Evolutionary conservation across 2,329 filamentous ascomycete species (phyloP), one percentile per base, ranked within the genome.

Genomic region (Trichothecium sympodiale): DNA sequence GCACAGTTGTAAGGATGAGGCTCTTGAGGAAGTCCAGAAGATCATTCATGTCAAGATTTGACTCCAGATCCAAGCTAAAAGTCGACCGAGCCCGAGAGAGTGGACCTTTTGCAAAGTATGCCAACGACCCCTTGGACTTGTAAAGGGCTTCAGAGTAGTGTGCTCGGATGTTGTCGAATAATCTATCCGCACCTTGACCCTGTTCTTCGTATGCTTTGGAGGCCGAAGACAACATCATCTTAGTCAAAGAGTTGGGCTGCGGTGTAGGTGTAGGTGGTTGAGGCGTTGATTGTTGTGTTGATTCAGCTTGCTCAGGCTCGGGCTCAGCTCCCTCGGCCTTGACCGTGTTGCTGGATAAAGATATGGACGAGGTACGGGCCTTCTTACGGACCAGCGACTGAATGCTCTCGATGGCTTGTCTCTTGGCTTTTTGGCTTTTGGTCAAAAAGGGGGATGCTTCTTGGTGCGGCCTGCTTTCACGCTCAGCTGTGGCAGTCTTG

Each of bases 71-170:
- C 12, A 76, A 59, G 38, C 78, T 74, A 43, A 85, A 85, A 12
- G 77, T 72, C 32, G 79, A 80, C 40, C 83, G 73, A 31, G 82
- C 79, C 46, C 83, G 71, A 31, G 83, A 84, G 15, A 91, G 61
- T 2, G 84, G 82, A 1, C 83, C 84, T 60, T 91, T 91, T 15
- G 80, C 80, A 56, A 89, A 88, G 55, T 88, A 91, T 39, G 83
- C 83, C 38, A 89, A 61, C 4, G 83, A 85, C 25, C 81, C 83
- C 64, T 74, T 70, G 38, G 79, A 76, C 58, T 75, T 65, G 62
- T 77, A 79, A 1, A 81, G 55, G 5, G 68, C 65, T 38, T 77
- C 69, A 38, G 71, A 64, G 56, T 82, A 74, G 34, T 77, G 68
- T 17, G 56, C 61, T 37, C 74, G 64, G 38, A 80, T 65, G 41